Percentiles rank a stretch among this genome's conserved stretches.
phyloP scores from a whole-genome alignment of 805 yeast genomes.

The Metschnikowia noctiluminum region DNA sequence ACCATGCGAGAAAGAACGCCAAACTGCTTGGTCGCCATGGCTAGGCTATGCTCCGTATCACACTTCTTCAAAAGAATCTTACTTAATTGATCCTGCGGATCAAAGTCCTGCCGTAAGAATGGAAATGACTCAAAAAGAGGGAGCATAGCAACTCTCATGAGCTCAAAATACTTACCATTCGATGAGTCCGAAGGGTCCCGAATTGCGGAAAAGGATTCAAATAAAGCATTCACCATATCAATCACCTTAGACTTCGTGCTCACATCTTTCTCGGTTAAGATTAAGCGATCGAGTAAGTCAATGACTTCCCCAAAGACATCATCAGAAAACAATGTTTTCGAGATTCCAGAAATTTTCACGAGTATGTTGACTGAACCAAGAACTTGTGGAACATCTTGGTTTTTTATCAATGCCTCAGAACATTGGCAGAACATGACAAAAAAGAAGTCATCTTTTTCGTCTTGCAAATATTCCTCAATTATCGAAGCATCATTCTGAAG shows the following conservation, averaged over 20 bases:
- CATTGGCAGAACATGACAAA: constrained; percentile 83
- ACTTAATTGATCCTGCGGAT: constrained; percentile 25
- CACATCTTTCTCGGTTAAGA: constrained; percentile 57
- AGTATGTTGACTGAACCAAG: constrained; percentile 47
- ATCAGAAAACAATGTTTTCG: constrained; percentile 59
- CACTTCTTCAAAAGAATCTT: constrained; percentile 26
- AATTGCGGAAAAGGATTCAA: constrained; percentile 15
- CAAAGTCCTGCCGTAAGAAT: constrained; percentile 47
- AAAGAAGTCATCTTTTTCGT: constrained; percentile 62
- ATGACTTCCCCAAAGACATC: constrained; percentile 70
- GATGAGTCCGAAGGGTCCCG: not conserved
- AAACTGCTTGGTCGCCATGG: constrained; percentile 47
- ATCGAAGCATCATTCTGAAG: constrained; percentile 48
- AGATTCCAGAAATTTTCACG: constrained; percentile 53
- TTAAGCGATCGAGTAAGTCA: constrained; percentile 70
- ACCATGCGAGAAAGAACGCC: constrained; percentile 59
- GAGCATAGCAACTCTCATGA: constrained; percentile 64
- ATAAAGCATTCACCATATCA: constrained; percentile 30
- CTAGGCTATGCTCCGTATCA: constrained; percentile 36
- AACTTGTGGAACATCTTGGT: constrained; percentile 47
- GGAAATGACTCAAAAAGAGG: constrained; percentile 62
- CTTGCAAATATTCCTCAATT: constrained; percentile 48
- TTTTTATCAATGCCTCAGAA: constrained; percentile 61
- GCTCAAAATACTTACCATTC: constrained; percentile 50
- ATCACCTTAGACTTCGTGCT: constrained; percentile 56